Conservation (phyloP, 306 rosid species). For the Gastrolobium villosum region DNA sequence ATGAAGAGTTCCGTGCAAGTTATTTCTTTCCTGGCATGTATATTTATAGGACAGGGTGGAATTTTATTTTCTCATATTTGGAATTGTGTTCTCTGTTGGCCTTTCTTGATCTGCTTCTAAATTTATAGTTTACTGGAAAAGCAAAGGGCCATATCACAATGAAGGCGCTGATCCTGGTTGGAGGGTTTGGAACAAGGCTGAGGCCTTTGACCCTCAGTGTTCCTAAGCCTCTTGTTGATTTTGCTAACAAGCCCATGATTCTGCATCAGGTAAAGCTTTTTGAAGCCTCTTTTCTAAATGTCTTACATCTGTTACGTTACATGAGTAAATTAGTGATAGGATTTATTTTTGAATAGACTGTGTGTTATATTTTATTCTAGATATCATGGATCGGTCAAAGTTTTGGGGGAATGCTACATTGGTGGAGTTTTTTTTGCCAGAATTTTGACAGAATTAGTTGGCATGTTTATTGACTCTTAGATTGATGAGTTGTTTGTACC, state of each 20-base stretch:
- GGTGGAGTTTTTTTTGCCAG: background rate
- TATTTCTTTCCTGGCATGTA: conserved; percentile 33
- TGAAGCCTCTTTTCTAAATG: conserved; percentile 37
- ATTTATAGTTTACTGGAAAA: conserved; percentile 53
- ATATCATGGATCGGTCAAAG: conserved; percentile 8
- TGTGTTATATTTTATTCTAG: background rate
- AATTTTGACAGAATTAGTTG: background rate
- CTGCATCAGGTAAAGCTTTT: conserved; percentile 86
- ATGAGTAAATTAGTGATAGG: conserved; percentile 27
- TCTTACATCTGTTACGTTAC: background rate
- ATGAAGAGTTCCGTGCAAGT: conserved; percentile 33
- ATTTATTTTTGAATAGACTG: conserved; percentile 13
- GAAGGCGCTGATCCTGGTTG: conserved; percentile 99
- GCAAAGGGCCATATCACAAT: conserved; percentile 60
- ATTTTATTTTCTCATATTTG: conserved; percentile 33
- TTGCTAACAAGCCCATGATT: conserved; percentile 99
- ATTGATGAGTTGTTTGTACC: conserved; percentile 10
- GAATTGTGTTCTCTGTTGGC: conserved; percentile 31
- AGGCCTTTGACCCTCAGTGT: conserved; percentile 99
- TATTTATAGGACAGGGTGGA: conserved; percentile 41
- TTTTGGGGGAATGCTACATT: conserved; percentile 22
- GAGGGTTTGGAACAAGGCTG: conserved; percentile 99
- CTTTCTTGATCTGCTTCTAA: conserved; percentile 42
- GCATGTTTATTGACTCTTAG: conserved; percentile 25
- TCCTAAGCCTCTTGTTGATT: conserved; percentile 99